These are phyloP conservation scores for Penicillium paradoxum DNA, from an alignment of 495 filamentous ascomycete genomes.

Conservation along the genomic window DNA sequence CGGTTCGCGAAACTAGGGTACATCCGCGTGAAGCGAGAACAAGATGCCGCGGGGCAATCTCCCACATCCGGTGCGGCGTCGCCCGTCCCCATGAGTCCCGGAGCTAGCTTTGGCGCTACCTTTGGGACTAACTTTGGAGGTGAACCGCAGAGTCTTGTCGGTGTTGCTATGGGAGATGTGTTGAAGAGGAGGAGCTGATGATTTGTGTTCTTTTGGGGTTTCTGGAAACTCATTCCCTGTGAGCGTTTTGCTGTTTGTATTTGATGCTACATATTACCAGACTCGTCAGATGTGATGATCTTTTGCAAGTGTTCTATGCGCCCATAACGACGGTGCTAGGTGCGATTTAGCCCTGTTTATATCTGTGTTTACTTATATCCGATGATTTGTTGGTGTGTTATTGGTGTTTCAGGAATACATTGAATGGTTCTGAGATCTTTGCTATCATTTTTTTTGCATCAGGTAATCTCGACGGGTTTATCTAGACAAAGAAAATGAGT, in stretches of 20 bases:
- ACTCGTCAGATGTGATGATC: not conserved
- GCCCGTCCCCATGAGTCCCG: constrained; percentile 7
- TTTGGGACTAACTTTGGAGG: constrained; percentile 23
- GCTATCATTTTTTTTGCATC: not conserved
- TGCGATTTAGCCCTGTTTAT: not conserved
- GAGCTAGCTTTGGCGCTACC: constrained; percentile 21
- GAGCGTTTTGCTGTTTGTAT: not conserved
- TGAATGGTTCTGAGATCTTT: not conserved
- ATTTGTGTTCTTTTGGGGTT: not conserved
- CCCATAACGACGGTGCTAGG: not conserved
- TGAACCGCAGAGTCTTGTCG: constrained; percentile 37
- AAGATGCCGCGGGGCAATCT: constrained; percentile 38
- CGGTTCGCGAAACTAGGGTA: constrained; percentile 83
- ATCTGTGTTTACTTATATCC: not conserved
- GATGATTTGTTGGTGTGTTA: not conserved
- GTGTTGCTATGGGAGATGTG: constrained; percentile 34
- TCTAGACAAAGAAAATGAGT: not conserved
- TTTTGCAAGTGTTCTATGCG: not conserved
- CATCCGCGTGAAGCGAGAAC: constrained; percentile 62
- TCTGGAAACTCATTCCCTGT: not conserved
- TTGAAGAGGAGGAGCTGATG: constrained; percentile 19
- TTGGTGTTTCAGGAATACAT: not conserved
- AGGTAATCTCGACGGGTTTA: not conserved
- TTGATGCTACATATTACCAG: not conserved
- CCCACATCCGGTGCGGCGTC: constrained; percentile 17